A percentile compares a stretch with the other conserved stretches of the same genome.
phyloP scores from a whole-genome alignment of 352 stramenopile genomes.

The Pythium angustatum region DNA sequence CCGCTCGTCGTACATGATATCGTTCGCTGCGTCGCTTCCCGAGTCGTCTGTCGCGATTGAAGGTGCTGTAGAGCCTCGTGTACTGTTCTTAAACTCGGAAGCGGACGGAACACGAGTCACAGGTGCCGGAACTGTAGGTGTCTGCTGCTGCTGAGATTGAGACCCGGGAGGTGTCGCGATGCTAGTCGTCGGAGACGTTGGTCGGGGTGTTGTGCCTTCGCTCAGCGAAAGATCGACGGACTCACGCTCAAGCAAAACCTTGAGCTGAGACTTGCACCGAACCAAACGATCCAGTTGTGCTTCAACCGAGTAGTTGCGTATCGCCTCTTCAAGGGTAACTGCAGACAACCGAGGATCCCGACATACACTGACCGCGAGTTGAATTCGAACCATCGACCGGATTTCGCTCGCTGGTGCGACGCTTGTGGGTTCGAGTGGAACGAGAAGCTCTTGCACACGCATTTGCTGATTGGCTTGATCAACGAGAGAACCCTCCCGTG shows the following conservation, averaged over 20 bases:
- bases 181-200: slow-evolving; percentile 8
- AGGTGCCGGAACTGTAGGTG: not conserved
- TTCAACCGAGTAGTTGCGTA: slow-evolving; percentile 26
- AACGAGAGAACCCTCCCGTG: slow-evolving; percentile 18
- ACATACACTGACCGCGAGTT: slow-evolving; percentile 10
- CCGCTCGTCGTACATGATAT: slow-evolving; percentile 69
- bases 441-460: slow-evolving; percentile 24
- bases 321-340: slow-evolving; percentile 13
- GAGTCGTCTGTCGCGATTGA: slow-evolving; percentile 75
- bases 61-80: slow-evolving; percentile 7
- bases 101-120: slow-evolving; percentile 4
- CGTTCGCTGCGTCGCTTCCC: slow-evolving; percentile 55
- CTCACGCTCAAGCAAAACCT: slow-evolving; percentile 65
- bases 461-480: not conserved
- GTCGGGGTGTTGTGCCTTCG: slow-evolving; percentile 9
- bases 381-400: slow-evolving; percentile 24
- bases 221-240: slow-evolving; percentile 56
- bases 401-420: not conserved
- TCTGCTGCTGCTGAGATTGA: slow-evolving; percentile 9
- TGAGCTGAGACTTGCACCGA: slow-evolving; percentile 69
- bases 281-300: slow-evolving; percentile 59
- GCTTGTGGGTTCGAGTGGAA: slow-evolving; percentile 3
- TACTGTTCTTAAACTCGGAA: slow-evolving; percentile 17
- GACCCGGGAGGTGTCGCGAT: slow-evolving; percentile 3
- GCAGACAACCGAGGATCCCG: slow-evolving; percentile 6